These are phyloP conservation scores for Tremella mesenterica DNA, from an alignment of 768 basidiomycete genomes.

Conservation along the genomic window DNA sequence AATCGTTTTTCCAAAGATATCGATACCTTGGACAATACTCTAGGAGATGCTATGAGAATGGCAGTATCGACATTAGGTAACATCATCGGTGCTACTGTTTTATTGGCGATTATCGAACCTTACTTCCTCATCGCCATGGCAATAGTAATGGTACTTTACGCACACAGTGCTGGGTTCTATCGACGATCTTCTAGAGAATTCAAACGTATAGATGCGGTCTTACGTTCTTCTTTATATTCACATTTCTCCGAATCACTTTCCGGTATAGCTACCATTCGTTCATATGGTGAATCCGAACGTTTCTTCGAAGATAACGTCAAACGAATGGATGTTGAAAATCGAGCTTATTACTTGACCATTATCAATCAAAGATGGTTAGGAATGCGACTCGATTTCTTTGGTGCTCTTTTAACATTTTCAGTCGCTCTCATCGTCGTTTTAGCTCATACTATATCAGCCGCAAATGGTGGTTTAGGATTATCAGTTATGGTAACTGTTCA, in stretches of 20 bases:
- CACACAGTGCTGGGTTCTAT: conserved; percentile 70
- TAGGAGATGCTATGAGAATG: conserved; percentile 42
- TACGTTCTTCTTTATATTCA: conserved; percentile 77
- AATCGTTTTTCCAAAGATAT: conserved; percentile 43
- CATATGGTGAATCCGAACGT: conserved; percentile 68
- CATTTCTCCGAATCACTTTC: conserved; percentile 87
- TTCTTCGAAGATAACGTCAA: conserved; percentile 68
- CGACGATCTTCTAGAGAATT: conserved; percentile 76
- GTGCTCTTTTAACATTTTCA: conserved; percentile 63
- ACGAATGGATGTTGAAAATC: conserved; percentile 73
- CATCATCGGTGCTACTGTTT: conserved; percentile 66
- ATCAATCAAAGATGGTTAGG: conserved; percentile 79
- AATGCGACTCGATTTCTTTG: conserved; percentile 79
- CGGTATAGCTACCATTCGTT: conserved; percentile 77
- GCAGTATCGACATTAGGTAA: conserved; percentile 55
- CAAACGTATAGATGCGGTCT: conserved; percentile 66
- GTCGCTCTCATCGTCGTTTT: conserved; percentile 73
- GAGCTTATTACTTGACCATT: conserved; percentile 76
- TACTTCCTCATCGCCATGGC: conserved; percentile 75
- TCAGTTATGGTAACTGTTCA: conserved; percentile 68
- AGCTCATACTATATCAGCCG: conserved; percentile 67
- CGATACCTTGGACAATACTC: conserved; percentile 43
- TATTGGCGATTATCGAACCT: conserved; percentile 60
- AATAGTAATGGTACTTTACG: conserved; percentile 56
- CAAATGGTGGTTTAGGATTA: conserved; percentile 69